phyloP scores from a whole-genome alignment of 768 basidiomycete genomes.

The Suillus decipiens region DNA sequence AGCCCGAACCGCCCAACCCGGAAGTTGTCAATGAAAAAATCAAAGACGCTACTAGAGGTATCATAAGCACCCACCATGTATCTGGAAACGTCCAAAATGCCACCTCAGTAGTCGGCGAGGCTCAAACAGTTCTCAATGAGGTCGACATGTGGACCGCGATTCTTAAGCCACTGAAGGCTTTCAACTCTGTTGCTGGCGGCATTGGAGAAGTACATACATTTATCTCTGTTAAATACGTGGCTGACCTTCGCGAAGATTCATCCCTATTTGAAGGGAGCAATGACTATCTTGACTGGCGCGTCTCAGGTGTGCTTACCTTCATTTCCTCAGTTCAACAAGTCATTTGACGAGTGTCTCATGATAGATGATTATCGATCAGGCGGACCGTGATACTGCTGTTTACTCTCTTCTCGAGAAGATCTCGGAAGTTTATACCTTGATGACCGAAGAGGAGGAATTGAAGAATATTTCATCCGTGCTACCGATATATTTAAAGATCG shows the following conservation, averaged over 20 bases:
- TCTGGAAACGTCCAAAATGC: background rate
- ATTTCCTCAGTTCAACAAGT: background rate
- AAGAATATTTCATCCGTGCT: slow-evolving; percentile 3
- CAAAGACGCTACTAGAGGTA: background rate
- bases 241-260: slow-evolving; percentile 5
- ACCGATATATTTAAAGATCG: slow-evolving; percentile 3
- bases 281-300: slow-evolving; percentile 5
- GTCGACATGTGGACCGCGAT: background rate
- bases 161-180: background rate
- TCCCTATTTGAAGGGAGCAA: slow-evolving; percentile 10
- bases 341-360: background rate
- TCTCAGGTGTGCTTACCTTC: slow-evolving; percentile 7
- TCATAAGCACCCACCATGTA: background rate
- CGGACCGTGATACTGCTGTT: slow-evolving; percentile 6
- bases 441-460: background rate
- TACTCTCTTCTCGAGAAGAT: slow-evolving; percentile 11
- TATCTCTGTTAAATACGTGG: background rate
- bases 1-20: background rate
- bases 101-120: background rate
- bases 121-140: background rate
- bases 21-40: background rate
- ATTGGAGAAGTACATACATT: background rate
- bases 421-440: slow-evolving; percentile 9
- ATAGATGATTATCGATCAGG: slow-evolving; percentile 9
- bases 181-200: background rate